Base-by-base conservation (phyloP, 1,139 yeast genomes). In the Saccharomycopsis hybrid region DNA sequence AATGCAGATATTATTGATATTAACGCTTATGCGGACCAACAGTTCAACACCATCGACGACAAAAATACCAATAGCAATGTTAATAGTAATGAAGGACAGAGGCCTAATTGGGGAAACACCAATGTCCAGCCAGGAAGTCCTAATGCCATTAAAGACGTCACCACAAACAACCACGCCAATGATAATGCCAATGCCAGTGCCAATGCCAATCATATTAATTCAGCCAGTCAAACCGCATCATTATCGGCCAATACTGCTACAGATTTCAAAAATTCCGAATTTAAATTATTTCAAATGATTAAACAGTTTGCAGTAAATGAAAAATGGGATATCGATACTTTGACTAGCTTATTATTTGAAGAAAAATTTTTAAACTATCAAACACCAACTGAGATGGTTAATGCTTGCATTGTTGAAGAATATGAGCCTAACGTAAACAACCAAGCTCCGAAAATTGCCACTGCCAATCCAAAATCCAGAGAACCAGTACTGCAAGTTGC, bases 361-460 rank as follows among this genome's bases (percentile, higher is more conserved):
- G 67, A 79, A 52, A 79, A 77, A 41, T 76, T 74, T 57, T 73
- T 78, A 30, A 75, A 77, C 1, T 81, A 80, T 59, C 69, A 76
- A 9, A 78, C 85, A n/a, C 77, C 78, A 47, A 82, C 76, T 53
- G 86, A 81, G 56, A 73, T 80, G 44, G 78, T 80, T 3, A 79
- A 80, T 28, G 76, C 84, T 61, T 79, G 85, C 57, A 68, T 78
- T 8, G 75, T 76, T 60, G 82, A 77, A 51, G 64, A 63, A 35
- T 67, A 65, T 60, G 70, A 67, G 37, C 56, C 55, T 3, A 43
- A 39, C 9, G 32, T 25, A 42, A 39, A 29, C 3, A 29, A 29
- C 24, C 43, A 31, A 27, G 32, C 28, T 11, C 40, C 46, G 27
- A 39, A 44, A 18, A 36, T 13, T 9, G 13, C 18, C 30, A 31